Base-by-base conservation (phyloP, 768 basidiomycete genomes). In the Candolleomyces aberdarensis region DNA sequence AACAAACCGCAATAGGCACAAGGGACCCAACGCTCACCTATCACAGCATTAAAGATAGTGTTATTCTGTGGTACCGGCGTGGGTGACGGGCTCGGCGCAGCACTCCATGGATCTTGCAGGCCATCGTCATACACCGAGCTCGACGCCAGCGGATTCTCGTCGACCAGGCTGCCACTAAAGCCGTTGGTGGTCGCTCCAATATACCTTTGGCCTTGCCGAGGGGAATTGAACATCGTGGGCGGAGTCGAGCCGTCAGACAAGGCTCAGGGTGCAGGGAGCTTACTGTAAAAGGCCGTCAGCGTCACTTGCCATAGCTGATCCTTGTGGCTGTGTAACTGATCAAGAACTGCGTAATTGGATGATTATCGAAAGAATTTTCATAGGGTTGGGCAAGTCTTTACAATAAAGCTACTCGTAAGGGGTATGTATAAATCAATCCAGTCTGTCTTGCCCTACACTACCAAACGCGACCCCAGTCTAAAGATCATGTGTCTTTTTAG, bases 111-210 rank as follows among this genome's bases (percentile, higher is more conserved):
- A 72, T 92, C 91, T 20, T 86, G 79, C 46, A 54, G 22, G 44
- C 88, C 87, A 66, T 92, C 91, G 67, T 91, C 91, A 70, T 91
- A 92, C 11, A 84, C 85, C 3, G 90, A 91, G 67, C 74, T 81
- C 20, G 85, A 79, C 14, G 60, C 54, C 32, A 93, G 80, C 2
- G 91, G 91, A 68, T 92, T 85, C 65, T 91, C 87, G 65, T 86
- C 86, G 22, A 91, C 87, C 70, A 86, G 90, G 72, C 87, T 91
- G 48, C 78, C 84, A 32, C 87, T 87, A 62, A 92, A 82, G 46
- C 85, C 84, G 22, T 77, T 80, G 44, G 79, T 77, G 2, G 87
- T 78, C 19, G 80, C 78, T 40, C 79, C 76, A 52, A 80, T 78
- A 67, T 92, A 91, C 62, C 87, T 79, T 66, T 89, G 89, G 26